Evolutionary conservation across 495 filamentous ascomycete genomes (phyloP).

Genomic region (Cercophora scortea): DNA sequence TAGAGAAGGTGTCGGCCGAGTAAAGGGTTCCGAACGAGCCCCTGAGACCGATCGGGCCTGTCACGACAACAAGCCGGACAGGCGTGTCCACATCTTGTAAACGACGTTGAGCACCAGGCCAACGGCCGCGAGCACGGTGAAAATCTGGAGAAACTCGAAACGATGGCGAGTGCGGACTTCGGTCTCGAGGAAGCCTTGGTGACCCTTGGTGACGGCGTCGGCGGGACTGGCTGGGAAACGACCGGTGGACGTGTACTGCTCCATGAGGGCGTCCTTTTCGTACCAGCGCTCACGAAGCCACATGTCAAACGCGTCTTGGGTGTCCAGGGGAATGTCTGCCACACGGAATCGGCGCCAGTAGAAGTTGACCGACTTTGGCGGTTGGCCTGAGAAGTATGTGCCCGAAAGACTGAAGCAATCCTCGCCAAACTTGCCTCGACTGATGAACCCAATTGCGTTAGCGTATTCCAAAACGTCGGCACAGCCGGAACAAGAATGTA

Average conservation of each 20-base stretch:
- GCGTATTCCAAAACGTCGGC: background rate
- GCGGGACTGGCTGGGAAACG: constrained; percentile 49
- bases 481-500: background rate
- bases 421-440: constrained; percentile 64
- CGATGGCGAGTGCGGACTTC: constrained; percentile 36
- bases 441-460: constrained; percentile 20
- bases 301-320: constrained; percentile 54
- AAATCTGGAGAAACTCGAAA: constrained; percentile 46
- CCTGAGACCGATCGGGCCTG: too few species aligned
- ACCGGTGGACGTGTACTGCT: constrained; percentile 60
- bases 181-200: constrained; percentile 36
- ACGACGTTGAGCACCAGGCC: constrained; percentile 27
- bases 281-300: constrained; percentile 72
- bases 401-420: constrained; percentile 65
- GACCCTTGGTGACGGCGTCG: constrained; percentile 21
- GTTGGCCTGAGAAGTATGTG: constrained; percentile 68
- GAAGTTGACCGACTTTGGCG: constrained; percentile 79
- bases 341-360: constrained; percentile 70
- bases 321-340: constrained; percentile 57
- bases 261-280: constrained; percentile 72
- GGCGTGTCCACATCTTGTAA: constrained; percentile 16
- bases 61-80: too few species aligned
- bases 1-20: too few species aligned
- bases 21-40: too few species aligned
- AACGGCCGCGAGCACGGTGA: constrained; percentile 30